Evolutionary conservation across 495 filamentous ascomycete genomes (phyloP).

Genomic region (Haplographium delicatum): DNA sequence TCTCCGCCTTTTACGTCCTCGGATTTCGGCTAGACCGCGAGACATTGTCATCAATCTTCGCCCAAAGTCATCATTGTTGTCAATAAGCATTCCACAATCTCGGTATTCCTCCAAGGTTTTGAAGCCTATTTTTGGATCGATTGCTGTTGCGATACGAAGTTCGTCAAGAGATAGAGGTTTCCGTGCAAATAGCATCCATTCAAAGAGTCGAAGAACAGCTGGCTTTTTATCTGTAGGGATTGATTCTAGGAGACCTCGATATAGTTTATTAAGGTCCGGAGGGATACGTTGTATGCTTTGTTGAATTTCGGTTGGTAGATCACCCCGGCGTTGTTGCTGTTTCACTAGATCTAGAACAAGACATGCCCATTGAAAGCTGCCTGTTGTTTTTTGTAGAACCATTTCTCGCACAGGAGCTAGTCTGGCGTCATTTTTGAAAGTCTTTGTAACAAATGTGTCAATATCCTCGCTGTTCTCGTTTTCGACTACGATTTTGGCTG

Average conservation of each 20-base stretch:
- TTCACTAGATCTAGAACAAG: not conserved
- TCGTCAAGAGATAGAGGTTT: not conserved
- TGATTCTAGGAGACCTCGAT: not conserved
- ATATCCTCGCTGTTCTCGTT: not conserved
- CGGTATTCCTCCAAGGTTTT: not conserved
- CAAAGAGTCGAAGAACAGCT: not conserved
- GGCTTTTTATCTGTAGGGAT: not conserved
- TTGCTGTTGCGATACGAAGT: not conserved
- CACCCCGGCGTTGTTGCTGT: not conserved
- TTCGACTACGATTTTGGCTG: not conserved
- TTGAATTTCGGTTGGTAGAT: not conserved
- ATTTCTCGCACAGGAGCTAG: too few relatives aligned
- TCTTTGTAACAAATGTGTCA: not conserved
- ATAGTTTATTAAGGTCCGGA: not conserved
- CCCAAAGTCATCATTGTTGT: not conserved
- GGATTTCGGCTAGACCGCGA: not conserved
- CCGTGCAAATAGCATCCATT: not conserved
- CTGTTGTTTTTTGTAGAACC: not conserved
- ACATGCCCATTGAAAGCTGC: not conserved
- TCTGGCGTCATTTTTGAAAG: not conserved
- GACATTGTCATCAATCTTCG: not conserved
- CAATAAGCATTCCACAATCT: not conserved
- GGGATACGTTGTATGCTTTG: not conserved
- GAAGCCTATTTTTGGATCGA: not conserved
- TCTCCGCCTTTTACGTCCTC: not conserved